A percentile compares a stretch with the other conserved stretches of the same genome.
Conservation (phyloP, 768 basidiomycete species). For the Pleurotus djamor region DNA sequence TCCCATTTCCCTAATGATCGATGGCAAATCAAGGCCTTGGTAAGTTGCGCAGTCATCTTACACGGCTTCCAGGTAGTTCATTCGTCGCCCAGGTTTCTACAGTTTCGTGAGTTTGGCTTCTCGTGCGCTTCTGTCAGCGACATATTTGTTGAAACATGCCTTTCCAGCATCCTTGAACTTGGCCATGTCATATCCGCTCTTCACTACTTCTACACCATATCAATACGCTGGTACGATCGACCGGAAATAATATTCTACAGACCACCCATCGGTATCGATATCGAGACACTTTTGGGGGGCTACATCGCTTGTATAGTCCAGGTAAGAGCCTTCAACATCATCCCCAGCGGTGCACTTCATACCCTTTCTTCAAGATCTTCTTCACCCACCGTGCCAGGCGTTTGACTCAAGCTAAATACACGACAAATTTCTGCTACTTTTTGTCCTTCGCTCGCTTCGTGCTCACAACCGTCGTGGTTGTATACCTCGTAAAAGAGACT, state of each 20-base stretch:
- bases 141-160: not conserved
- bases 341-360: not conserved
- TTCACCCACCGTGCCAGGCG: conserved; percentile 1
- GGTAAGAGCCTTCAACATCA: not conserved
- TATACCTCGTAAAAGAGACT: conserved; percentile 11
- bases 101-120: not conserved
- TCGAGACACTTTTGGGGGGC: conserved; percentile 2
- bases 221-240: conserved; percentile 12
- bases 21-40: conserved; percentile 17
- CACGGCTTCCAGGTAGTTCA: not conserved
- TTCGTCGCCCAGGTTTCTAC: not conserved
- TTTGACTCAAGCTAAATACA: not conserved
- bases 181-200: conserved; percentile 16
- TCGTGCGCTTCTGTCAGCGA: not conserved
- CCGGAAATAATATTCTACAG: not conserved
- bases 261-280: not conserved
- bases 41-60: not conserved
- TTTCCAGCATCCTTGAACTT: conserved; percentile 14
- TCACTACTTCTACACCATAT: conserved; percentile 16
- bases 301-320: conserved; percentile 4
- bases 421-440: not conserved
- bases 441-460: conserved; percentile 1
- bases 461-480: not conserved
- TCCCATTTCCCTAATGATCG: conserved; percentile 18
- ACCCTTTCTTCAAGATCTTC: not conserved